Base-by-base conservation (phyloP, 305 asterid species). In the Withania somnifera region DNA sequence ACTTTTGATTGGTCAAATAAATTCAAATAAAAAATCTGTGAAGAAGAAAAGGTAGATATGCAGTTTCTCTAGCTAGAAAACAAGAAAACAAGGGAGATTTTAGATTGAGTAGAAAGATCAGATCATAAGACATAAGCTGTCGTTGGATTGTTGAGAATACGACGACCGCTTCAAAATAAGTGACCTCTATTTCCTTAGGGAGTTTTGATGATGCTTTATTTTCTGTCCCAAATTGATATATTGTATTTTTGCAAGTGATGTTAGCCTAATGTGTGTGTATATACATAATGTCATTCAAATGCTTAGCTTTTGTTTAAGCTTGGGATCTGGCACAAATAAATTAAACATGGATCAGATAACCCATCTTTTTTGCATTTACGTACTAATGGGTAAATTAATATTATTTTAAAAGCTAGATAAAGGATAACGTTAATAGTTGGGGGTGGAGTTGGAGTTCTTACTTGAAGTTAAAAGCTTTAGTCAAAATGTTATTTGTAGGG, bases 91-190 rank as follows among this genome's bases (percentile, higher is more conserved):
- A 34, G 11, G 22, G 80, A 26, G 77, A 0, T 64, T 19, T 66
- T 11, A 51, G 68, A 79, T 79, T 61, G 9, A 61, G 9, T 64
- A 34, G 30, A 67, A 11, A 81, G 32, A 51, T 81, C 80, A 80
- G 86, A 79, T 85, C 66, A 80, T 69, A 40, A 3, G 36, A 68
- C 73, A 77, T 45, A 86, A 84, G 88, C 45, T 17, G 66, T 19
- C 86, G 94, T 88, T 92, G 93, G 92, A 87, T 81, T 87, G 90
- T 86, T 89, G 91, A 83, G 87, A 51, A 9, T 32, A 77, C 34
- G 54, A 68, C 3, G 13, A 56, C 6, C 7, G 63, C 10, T 4
- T 56, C 30, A 56, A 56, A 17, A 63, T 30, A 5, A 63, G 5
- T 63, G 24, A 15, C 20, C 19, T 63, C 11, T 63, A 30, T 30